Evolutionary conservation across 148 eudicot species (phyloP).

Genomic region (Rhododendron kiyosumense): DNA sequence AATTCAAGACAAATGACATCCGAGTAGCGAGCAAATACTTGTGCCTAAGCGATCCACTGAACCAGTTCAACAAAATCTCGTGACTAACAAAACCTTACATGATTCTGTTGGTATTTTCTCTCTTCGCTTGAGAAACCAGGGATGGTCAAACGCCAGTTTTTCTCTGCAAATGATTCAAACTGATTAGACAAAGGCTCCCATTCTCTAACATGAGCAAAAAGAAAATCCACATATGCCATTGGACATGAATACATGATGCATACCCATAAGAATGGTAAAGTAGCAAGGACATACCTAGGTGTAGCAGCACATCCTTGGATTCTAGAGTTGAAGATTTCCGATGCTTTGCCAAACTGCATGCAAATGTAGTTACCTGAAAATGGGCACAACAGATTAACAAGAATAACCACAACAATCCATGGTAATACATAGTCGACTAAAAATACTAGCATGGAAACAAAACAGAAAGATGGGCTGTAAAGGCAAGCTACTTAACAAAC

Average conservation of each 20-base stretch:
- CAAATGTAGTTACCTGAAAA: constrained; percentile 82
- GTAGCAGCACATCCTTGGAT: constrained; percentile 84
- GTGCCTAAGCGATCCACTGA: background rate
- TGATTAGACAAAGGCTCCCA: constrained; percentile 11
- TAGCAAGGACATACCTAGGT: constrained; percentile 59
- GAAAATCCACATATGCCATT: background rate
- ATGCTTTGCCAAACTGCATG: constrained; percentile 93
- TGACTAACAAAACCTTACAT: constrained; percentile 37
- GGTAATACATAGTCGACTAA: background rate
- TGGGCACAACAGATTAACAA: background rate
- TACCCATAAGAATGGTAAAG: background rate
- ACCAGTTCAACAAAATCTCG: background rate
- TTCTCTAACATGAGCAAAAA: background rate
- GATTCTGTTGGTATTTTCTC: constrained; percentile 40
- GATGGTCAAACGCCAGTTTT: constrained; percentile 68
- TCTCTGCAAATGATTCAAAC: constrained; percentile 49
- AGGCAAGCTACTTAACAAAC: background rate
- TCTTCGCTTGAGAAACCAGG: constrained; percentile 93
- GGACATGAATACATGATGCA: background rate
- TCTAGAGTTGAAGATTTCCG: constrained; percentile 87
- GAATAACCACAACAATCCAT: background rate
- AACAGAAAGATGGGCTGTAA: background rate
- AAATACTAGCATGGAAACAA: background rate
- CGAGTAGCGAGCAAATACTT: background rate
- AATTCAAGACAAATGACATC: background rate